A percentile compares a stretch with the other conserved stretches of the same genome.
phyloP scores from a whole-genome alignment of 257 asterid species.

The Solanum arcanum region DNA sequence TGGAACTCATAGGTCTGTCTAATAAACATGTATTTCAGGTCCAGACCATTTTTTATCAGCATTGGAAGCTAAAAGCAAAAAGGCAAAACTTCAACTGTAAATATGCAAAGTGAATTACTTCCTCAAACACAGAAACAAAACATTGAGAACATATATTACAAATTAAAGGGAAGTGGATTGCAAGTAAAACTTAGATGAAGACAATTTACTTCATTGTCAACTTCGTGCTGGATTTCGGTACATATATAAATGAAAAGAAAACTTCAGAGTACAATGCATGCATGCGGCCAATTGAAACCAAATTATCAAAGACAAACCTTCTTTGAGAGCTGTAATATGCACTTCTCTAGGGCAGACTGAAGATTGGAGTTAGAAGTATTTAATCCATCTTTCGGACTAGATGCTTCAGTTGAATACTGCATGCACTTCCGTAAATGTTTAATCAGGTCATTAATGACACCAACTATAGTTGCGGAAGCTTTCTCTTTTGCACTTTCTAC shows the following conservation, averaged over 20 bases:
- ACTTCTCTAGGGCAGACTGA: slow-evolving; percentile 31
- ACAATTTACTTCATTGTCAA: not conserved
- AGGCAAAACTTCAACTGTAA: not conserved
- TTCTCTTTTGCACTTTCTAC: slow-evolving; percentile 23
- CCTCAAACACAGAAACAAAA: not conserved
- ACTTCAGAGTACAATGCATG: not conserved
- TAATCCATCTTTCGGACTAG: slow-evolving; percentile 9
- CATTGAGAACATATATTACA: not conserved
- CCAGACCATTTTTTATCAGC: not conserved
- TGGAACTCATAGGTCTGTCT: not conserved
- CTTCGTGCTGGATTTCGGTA: not conserved
- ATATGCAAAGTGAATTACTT: not conserved
- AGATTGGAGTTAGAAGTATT: slow-evolving; percentile 15
- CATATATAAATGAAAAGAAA: not conserved
- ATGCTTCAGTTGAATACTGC: slow-evolving; percentile 18
- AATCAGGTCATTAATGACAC: slow-evolving; percentile 33
- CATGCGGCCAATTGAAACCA: not conserved
- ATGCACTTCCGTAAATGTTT: slow-evolving; percentile 27
- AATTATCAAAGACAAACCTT: slow-evolving; percentile 21
- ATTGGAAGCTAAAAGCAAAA: not conserved
- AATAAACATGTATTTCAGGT: not conserved
- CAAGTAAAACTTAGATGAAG: not conserved
- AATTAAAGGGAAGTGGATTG: not conserved
- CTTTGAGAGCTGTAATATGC: slow-evolving; percentile 25
- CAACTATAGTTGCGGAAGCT: slow-evolving; percentile 19